phyloP scores from a whole-genome alignment of 163 green algal genomes.

The Scenedesmus sp. region DNA sequence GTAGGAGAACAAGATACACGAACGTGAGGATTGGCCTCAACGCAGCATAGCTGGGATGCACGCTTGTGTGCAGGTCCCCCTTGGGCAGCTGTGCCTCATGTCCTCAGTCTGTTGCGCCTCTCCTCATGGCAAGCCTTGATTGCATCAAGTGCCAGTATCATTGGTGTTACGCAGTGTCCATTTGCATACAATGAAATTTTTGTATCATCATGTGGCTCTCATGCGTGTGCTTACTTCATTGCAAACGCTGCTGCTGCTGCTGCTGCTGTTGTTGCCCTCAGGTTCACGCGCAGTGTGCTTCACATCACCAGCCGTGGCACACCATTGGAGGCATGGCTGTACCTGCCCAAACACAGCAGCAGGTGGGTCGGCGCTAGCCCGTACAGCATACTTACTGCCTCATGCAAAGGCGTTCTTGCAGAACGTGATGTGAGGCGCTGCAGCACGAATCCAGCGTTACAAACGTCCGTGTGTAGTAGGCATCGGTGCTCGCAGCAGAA shows the following conservation, averaged over 20 bases:
- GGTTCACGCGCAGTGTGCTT: constrained; percentile 37
- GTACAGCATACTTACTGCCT: no score
- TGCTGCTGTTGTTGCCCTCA: background rate
- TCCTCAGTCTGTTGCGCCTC: background rate
- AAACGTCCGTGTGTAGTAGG: background rate
- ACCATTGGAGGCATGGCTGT: constrained; percentile 55
- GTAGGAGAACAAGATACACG: constrained; percentile 35
- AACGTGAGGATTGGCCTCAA: background rate
- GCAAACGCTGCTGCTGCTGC: background rate
- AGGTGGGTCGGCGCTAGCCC: background rate
- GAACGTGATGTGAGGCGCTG: background rate
- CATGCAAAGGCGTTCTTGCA: background rate
- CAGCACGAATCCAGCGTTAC: background rate
- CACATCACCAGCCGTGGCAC: constrained; percentile 40
- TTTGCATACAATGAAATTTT: no score
- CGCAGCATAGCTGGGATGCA: background rate
- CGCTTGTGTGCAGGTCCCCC: background rate
- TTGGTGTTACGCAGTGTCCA: no score
- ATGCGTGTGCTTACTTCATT: background rate
- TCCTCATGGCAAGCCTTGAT: background rate
- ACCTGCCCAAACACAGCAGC: constrained; percentile 48
- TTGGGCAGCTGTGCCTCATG: background rate
- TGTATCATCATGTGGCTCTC: background rate
- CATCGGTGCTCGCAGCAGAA: no score
- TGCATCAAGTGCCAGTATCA: background rate